A percentile compares a stretch with the other conserved stretches of the same genome.
Evolutionary conservation across 2,329 filamentous ascomycete species (phyloP).

Genomic region (Cytospora piceae): DNA sequence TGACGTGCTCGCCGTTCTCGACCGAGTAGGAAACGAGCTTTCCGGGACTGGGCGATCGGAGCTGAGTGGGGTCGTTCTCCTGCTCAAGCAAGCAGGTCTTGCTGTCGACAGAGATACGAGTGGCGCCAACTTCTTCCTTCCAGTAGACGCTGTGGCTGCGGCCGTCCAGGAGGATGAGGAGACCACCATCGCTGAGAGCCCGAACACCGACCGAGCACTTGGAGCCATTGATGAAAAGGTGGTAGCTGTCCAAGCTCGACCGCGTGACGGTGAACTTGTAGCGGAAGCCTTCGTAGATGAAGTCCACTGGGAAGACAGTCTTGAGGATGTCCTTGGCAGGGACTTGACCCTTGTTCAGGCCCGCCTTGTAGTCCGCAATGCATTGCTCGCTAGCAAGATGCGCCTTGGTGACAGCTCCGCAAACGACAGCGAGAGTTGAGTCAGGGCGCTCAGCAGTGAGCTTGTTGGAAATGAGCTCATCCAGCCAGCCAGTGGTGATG

Average conservation of each 20-base stretch:
- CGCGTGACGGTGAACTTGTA: slow-evolving; percentile 99
- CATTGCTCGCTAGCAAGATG: slow-evolving; percentile 92
- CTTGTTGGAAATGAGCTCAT: slow-evolving; percentile 97
- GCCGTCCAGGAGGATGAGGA: slow-evolving; percentile 86
- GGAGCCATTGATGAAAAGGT: slow-evolving; percentile 98
- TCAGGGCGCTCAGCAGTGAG: slow-evolving; percentile 95
- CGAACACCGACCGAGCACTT: slow-evolving; percentile 93
- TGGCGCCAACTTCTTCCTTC: slow-evolving; percentile 98
- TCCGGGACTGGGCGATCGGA: slow-evolving; percentile 90
- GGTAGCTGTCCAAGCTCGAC: slow-evolving; percentile 91
- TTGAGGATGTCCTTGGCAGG: slow-evolving; percentile 95
- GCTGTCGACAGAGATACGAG: slow-evolving; percentile 92
- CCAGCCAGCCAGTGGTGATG: slow-evolving; percentile 97
- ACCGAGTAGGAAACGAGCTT: slow-evolving; percentile 98
- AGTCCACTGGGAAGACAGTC: slow-evolving; percentile 96
- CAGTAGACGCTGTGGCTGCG: slow-evolving; percentile 99
- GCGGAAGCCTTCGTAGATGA: slow-evolving; percentile 94
- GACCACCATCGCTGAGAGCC: slow-evolving; percentile 88
- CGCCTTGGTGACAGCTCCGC: slow-evolving; percentile 92
- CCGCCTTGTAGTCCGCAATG: slow-evolving; percentile 82
- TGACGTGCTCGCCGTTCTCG: slow-evolving; percentile 92
- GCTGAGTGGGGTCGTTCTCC: slow-evolving; percentile 97
- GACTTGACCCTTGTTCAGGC: slow-evolving; percentile 95
- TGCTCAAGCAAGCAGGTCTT: slow-evolving; percentile 98
- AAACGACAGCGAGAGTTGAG: slow-evolving; percentile 89